Base-by-base conservation (phyloP, 306 rosid genomes). In the Ormosia emarginata region DNA sequence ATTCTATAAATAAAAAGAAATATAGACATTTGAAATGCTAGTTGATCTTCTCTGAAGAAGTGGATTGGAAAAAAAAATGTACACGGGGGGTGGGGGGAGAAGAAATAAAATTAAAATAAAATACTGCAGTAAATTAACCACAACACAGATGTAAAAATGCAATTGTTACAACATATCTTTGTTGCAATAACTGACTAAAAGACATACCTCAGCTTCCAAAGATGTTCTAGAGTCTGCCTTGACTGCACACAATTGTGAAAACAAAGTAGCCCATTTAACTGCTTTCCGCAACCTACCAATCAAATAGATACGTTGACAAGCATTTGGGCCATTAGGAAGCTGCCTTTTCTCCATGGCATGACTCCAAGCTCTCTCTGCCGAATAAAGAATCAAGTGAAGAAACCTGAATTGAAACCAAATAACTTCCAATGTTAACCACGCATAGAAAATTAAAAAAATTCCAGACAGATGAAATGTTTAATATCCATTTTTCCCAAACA, bases 341-440 rank as follows among this genome's bases (percentile, higher is more conserved):
- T 96, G 98, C 77, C 99, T 93, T 80, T 96, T 96, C 86, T 96
- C 99, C 99, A 96, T 93, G 67, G 99, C 99, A 88, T 96, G 97
- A 83, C 98, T 96, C 97, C 99, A 96, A 52, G 98, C 98, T 91
- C 99, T 92, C 92, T 96, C 99, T 29, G 98, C 94, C 14, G 89
- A 85, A 80, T 96, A 92, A 64, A 96, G 97, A 83, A 92, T 85
- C 77, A 93, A 43, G 72, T 96, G 99, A 76, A 96, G 98, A 91
- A 79, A 94, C 97, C 99, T 96, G 90, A 64, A 81, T 82, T n/a
- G 79, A 82, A 76, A 77, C 77, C 82, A 83, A 53, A 87, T 74
- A 73, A 50, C 32, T 29, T 50, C 15, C 65, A 86, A 33, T 4
- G 67, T 85, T 59, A 80, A 67, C 65, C 73, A 79, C 4, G 30